Percentiles rank a stretch among this genome's conserved stretches.
phyloP scores from a whole-genome alignment of 2,329 filamentous ascomycete species.

The Apiospora hydei region DNA sequence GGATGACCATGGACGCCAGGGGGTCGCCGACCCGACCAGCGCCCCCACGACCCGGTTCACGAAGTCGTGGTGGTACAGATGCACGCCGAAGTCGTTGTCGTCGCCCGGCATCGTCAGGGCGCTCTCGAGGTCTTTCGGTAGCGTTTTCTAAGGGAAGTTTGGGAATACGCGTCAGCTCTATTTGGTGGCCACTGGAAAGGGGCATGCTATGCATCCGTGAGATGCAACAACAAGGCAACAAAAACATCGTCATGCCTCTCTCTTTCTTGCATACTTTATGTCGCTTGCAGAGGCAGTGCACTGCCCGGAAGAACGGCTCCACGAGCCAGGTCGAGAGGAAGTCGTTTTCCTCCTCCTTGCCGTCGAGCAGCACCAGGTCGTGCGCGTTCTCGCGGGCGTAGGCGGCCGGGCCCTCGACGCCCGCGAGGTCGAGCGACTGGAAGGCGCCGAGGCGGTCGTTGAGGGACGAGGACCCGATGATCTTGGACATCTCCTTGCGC shows the following conservation, averaged over 20 bases:
- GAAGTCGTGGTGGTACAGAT: conserved; percentile 16
- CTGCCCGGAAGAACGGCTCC: conserved; percentile 1
- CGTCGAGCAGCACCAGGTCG: conserved; percentile 25
- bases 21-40: conserved; percentile 14
- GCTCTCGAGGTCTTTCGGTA: conserved; percentile 23
- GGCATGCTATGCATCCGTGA: not conserved
- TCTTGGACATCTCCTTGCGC: conserved; percentile 12
- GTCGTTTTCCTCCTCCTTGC: conserved; percentile 26
- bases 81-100: conserved; percentile 10
- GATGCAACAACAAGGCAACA: not conserved
- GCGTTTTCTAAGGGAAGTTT: conserved; percentile 1
- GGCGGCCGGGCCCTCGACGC: conserved; percentile 20
- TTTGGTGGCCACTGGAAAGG: too few species aligned
- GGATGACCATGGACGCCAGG: conserved; percentile 25
- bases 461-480: conserved; percentile 23
- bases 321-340: conserved; percentile 20
- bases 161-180: not conserved
- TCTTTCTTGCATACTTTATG: not conserved
- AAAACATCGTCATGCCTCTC: not conserved
- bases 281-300: conserved; percentile 22
- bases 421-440: conserved; percentile 25
- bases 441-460: conserved; percentile 23
- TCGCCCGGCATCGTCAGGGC: not conserved
- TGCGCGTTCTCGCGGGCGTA: not conserved
- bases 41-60: conserved; percentile 25